Base-by-base conservation (phyloP, 805 yeast species). In the Kazachstania viticola region DNA sequence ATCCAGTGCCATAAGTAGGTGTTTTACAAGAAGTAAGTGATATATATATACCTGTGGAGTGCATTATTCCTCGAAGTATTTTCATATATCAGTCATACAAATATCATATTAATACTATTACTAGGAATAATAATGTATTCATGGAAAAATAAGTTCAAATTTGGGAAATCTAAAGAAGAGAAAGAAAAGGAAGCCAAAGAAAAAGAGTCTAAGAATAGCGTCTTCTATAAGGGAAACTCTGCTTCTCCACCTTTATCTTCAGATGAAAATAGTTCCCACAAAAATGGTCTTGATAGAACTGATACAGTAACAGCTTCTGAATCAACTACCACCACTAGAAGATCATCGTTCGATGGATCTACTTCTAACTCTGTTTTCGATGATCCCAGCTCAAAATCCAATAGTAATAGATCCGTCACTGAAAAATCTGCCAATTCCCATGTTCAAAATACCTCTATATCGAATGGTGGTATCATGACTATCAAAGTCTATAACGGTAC, bases 401-500 rank as follows among this genome's bases (percentile, higher is more conserved):
- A 23, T 22, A 17, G 12, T 14, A n/a, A n/a, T n/a, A n/a, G n/a
- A n/a, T 28, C 36, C 4, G 25, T 25, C 13, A 25, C 25, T 14
- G 23, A 19, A 17, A 19, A 25, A 5, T 29, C 36, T 3, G 23
- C 25, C n/a, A 16, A 17, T 15, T n/a, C 29, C 3, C 32, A 27
- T 12, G 35, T 37, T 9, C 31, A 31, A 14, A 39, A 42, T 17
- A 43, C 41, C 9, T 39, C 48, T 9, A 43, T 48, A 1, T 53
- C 61, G 30, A 42, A 48, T 2, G 49, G 59, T 35, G 94, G 94
- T 2, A 62, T 81, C 18, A 65, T 84, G 42, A 79, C 87, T 0
- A 77, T 84, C 17, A 80, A 81, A 49, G 69, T 84, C 9, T 81
- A 81, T 49, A 71, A 73, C 25, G 81, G 87, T 23, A 67, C 69